Conservation (phyloP, 495 filamentous ascomycete species). For the Thermothielavioides terrestris region DNA sequence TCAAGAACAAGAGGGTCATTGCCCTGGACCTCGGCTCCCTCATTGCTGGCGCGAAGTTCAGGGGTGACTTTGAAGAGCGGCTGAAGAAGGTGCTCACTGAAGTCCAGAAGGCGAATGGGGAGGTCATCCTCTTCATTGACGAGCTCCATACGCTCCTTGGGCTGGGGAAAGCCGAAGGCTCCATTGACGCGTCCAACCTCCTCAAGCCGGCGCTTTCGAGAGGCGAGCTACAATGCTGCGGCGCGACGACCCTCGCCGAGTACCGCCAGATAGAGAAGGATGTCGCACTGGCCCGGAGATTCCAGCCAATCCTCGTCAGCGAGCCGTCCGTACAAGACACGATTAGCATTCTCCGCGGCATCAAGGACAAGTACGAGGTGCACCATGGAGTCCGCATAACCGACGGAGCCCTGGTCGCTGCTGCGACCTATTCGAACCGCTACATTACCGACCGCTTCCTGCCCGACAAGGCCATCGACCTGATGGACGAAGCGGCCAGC, state of each 20-base stretch:
- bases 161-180: slow-evolving; percentile 89
- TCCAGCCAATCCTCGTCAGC: slow-evolving; percentile 84
- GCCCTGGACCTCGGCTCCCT: slow-evolving; percentile 79
- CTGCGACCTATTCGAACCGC: slow-evolving; percentile 84
- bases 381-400: slow-evolving; percentile 94
- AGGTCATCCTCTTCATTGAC: slow-evolving; percentile 90
- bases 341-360: slow-evolving; percentile 90
- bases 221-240: slow-evolving; percentile 90
- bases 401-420: slow-evolving; percentile 83
- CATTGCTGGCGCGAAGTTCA: slow-evolving; percentile 91
- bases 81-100: slow-evolving; percentile 86
- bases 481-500: slow-evolving; percentile 93
- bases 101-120: slow-evolving; percentile 78
- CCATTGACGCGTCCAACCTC: slow-evolving; percentile 91
- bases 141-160: slow-evolving; percentile 89
- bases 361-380: slow-evolving; percentile 95
- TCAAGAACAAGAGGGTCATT: slow-evolving; percentile 89
- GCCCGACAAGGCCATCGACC: slow-evolving; percentile 93
- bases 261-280: slow-evolving; percentile 94
- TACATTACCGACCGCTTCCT: slow-evolving; percentile 96
- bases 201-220: slow-evolving; percentile 88
- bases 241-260: slow-evolving; percentile 86
- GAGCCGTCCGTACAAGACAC: slow-evolving; percentile 89
- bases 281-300: slow-evolving; percentile 81
- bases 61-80: slow-evolving; percentile 94